phyloP scores from a whole-genome alignment of 179 eudicot genomes.

The Gypsophila paniculata region DNA sequence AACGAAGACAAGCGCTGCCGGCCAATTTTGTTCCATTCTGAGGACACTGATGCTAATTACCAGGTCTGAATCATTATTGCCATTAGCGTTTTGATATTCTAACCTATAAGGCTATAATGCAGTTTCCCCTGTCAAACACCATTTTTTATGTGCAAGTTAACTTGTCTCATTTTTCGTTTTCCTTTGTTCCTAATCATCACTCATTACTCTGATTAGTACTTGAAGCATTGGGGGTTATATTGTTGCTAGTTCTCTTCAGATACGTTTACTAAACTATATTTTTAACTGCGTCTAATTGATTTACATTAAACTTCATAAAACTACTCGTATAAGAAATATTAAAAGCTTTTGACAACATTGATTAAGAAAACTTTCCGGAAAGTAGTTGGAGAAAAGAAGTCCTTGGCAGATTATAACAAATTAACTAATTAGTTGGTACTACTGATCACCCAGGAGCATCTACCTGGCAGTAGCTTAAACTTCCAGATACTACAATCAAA shows the following conservation, averaged over 20 bases:
- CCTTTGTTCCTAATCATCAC: too few relatives aligned
- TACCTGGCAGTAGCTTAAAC: slow-evolving; percentile 39
- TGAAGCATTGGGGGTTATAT: too few relatives aligned
- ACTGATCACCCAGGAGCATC: slow-evolving; percentile 43
- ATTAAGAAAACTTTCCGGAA: background rate
- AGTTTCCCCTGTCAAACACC: background rate
- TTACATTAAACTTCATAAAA: background rate
- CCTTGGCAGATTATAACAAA: background rate
- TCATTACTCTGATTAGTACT: too few relatives aligned
- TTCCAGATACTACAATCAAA: slow-evolving; percentile 35
- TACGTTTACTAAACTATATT: too few relatives aligned
- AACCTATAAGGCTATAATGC: background rate
- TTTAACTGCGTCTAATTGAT: background rate
- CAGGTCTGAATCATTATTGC: slow-evolving; percentile 40
- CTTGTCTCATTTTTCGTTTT: too few relatives aligned
- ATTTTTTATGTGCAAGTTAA: too few relatives aligned
- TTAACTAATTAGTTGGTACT: background rate
- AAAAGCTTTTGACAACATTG: too few relatives aligned
- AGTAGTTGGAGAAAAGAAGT: background rate
- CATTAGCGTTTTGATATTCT: background rate
- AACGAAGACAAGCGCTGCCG: slow-evolving; percentile 79
- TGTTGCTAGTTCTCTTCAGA: too few relatives aligned
- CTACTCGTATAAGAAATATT: too few relatives aligned
- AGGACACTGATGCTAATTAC: slow-evolving; percentile 49
- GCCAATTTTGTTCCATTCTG: slow-evolving; percentile 73